Evolutionary conservation across 345 rosid species (phyloP).

Genomic region (Fremontodendron californicum): DNA sequence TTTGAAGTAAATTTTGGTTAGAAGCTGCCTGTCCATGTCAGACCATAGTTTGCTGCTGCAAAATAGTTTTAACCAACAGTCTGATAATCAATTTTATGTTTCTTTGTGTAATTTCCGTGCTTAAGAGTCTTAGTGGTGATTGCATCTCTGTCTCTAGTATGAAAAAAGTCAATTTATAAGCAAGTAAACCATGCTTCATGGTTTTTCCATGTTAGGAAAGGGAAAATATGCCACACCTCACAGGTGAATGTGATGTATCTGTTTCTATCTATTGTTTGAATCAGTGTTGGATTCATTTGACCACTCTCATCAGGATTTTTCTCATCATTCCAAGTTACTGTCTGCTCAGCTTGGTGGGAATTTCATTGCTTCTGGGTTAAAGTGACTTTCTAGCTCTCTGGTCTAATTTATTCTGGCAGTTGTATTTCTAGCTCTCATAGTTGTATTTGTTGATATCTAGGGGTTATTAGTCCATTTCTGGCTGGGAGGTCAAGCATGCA

Average conservation of each 20-base stretch:
- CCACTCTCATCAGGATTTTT: neutral
- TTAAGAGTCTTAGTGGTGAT: neutral
- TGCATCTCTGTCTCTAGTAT: neutral
- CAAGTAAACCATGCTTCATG: neutral
- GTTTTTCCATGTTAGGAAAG: constrained; percentile 1
- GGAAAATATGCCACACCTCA: neutral
- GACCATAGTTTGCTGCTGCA: neutral
- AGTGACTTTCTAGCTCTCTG: neutral
- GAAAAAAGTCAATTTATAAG: neutral
- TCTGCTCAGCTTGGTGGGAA: neutral
- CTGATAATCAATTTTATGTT: neutral
- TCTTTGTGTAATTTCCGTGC: neutral
- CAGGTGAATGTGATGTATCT: neutral
- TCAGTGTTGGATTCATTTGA: neutral
- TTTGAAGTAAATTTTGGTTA: no score
- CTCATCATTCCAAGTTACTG: neutral
- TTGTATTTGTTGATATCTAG: neutral
- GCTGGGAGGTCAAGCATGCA: neutral
- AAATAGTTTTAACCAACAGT: neutral
- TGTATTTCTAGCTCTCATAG: neutral
- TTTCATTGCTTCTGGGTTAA: neutral
- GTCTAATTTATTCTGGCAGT: neutral
- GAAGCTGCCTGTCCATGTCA: neutral
- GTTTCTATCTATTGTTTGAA: neutral
- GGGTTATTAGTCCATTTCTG: neutral